Evolutionary conservation across 495 filamentous ascomycete genomes (phyloP).

Genomic region (Copromyces sp.): DNA sequence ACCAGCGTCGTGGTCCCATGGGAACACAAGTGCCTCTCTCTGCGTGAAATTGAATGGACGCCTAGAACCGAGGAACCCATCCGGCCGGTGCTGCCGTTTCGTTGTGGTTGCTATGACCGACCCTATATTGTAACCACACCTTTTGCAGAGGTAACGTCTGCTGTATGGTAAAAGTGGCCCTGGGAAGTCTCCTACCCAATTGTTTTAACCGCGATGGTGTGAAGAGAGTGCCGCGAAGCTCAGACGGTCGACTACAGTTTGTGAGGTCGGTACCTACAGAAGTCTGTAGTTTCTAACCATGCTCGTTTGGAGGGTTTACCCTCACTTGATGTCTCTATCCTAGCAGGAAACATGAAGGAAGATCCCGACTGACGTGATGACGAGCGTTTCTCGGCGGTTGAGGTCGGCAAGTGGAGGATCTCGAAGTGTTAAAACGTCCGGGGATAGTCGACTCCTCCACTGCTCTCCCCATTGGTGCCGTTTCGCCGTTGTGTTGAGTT

Average conservation of each 20-base stretch:
- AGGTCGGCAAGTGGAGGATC: neutral
- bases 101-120: slow-evolving; percentile 3
- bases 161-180: neutral
- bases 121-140: slow-evolving; percentile 23
- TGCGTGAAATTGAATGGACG: neutral
- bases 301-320: neutral
- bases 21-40: neutral
- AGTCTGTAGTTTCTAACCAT: neutral
- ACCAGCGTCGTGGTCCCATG: neutral
- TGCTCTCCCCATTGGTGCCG: neutral
- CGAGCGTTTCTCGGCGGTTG: neutral
- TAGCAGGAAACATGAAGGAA: neutral
- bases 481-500: neutral
- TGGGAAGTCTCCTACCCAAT: neutral
- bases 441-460: neutral
- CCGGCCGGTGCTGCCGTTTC: slow-evolving; percentile 8
- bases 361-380: neutral
- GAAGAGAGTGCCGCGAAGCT: neutral
- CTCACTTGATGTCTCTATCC: neutral
- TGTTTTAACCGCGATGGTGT: neutral
- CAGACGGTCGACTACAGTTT: neutral
- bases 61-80: slow-evolving; percentile 5
- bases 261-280: neutral
- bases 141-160: neutral
- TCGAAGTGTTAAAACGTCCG: neutral